phyloP scores from a whole-genome alignment of 2,329 filamentous ascomycete genomes.

The Venturia pyrina region DNA sequence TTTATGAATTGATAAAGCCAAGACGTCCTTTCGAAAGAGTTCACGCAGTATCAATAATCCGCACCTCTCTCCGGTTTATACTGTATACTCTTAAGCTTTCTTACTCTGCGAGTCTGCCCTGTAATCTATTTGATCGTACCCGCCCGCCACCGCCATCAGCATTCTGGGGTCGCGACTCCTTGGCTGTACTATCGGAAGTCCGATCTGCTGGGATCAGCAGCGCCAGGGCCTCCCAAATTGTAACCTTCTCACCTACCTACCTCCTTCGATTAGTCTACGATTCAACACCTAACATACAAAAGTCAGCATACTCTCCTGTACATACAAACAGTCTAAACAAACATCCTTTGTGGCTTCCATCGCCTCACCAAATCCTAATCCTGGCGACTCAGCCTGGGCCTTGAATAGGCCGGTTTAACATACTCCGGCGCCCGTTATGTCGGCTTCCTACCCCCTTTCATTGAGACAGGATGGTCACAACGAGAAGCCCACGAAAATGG shows the following conservation, averaged over 20 bases:
- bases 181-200: not conserved
- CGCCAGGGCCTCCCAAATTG: not conserved
- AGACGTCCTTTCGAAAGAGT: not conserved
- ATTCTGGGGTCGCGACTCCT: not conserved
- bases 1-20: not conserved
- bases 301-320: not conserved
- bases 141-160: not conserved
- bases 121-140: not conserved
- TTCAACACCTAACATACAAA: not conserved
- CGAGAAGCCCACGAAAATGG: not conserved
- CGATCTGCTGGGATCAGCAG: not conserved
- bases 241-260: not conserved
- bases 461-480: not conserved
- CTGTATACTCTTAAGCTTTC: not conserved
- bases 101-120: too few species aligned
- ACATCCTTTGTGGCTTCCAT: not conserved
- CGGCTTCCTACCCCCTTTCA: not conserved
- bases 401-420: not conserved
- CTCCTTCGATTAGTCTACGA: not conserved
- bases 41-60: not conserved
- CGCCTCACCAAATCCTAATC: not conserved
- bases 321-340: not conserved
- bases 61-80: not conserved
- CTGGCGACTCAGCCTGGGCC: not conserved
- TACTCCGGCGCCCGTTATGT: conserved; percentile 1